A percentile compares a stretch with the other conserved stretches of the same genome.
These are phyloP conservation scores for Ottelia alismoides DNA, from an alignment of 106 monocot genomes.

Conservation along the genomic window DNA sequence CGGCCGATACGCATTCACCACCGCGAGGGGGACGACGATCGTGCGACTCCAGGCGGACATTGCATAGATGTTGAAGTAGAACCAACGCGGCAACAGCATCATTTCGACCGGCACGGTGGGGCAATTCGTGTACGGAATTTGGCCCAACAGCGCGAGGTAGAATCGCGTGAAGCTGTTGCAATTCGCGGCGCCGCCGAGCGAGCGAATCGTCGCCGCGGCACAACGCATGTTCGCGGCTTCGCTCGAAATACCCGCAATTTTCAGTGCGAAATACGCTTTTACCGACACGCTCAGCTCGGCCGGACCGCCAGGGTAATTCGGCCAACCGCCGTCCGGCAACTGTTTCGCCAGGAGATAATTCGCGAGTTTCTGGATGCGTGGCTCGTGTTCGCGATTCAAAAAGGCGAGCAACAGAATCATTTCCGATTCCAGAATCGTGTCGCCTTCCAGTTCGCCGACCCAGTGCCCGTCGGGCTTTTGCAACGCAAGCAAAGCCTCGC, in stretches of 20 bases:
- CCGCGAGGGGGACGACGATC: neutral
- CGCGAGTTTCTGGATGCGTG: neutral
- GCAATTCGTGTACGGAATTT: neutral
- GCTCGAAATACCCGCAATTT: neutral
- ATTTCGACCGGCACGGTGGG: neutral
- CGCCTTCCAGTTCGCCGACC: neutral
- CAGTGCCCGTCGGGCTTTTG: neutral
- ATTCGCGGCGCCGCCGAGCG: neutral
- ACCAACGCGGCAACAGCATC: neutral
- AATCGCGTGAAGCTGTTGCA: neutral
- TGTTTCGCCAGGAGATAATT: neutral
- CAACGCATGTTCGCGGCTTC: neutral
- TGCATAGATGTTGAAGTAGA: neutral
- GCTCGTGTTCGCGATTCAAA: neutral
- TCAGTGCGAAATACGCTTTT: neutral
- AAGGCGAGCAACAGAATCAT: neutral
- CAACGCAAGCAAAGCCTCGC: neutral
- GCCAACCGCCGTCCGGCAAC: neutral
- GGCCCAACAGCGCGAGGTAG: neutral
- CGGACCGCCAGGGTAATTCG: neutral
- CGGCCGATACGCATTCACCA: neutral
- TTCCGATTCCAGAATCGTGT: neutral
- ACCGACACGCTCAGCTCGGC: neutral
- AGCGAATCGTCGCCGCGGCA: neutral
- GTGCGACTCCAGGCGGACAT: neutral